Evolutionary conservation across 2,329 filamentous ascomycete genomes (phyloP).

Genomic region (Neodidymelliopsis sp.): DNA sequence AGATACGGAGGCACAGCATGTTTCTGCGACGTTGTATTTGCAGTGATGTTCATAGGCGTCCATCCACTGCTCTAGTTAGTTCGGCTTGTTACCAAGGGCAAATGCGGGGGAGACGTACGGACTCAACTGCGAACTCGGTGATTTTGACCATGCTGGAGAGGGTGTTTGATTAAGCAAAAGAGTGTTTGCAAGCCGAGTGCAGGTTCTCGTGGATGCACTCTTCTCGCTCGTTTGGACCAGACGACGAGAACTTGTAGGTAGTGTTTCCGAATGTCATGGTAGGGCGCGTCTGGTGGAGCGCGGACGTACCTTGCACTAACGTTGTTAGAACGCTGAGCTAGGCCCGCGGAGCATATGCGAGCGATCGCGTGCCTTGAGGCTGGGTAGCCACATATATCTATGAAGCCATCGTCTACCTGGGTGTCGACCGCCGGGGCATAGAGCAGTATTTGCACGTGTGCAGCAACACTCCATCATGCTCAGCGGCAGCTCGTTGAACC

Average conservation of each 20-base stretch:
- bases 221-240: slow-evolving; percentile 5
- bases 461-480: neutral
- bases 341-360: neutral
- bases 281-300: slow-evolving; percentile 23
- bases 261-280: slow-evolving; percentile 19
- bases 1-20: slow-evolving; percentile 78
- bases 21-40: slow-evolving; percentile 78
- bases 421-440: too few relatives aligned
- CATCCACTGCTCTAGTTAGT: slow-evolving; percentile 59
- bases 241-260: neutral
- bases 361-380: slow-evolving; percentile 1
- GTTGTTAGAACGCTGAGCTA: neutral
- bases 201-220: neutral
- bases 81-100: slow-evolving; percentile 9
- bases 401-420: neutral
- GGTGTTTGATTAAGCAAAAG: too few relatives aligned
- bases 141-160: slow-evolving; percentile 63
- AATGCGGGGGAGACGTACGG: slow-evolving; percentile 56
- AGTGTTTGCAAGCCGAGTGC: too few relatives aligned
- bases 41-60: slow-evolving; percentile 60
- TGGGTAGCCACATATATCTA: neutral
- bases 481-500: too few relatives aligned
- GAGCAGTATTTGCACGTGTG: too few relatives aligned
- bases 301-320: slow-evolving; percentile 8
- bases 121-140: slow-evolving; percentile 73